These are phyloP conservation scores for Baudoinia panamericana DNA, from an alignment of 495 filamentous ascomycete species.

Conservation along the genomic window DNA sequence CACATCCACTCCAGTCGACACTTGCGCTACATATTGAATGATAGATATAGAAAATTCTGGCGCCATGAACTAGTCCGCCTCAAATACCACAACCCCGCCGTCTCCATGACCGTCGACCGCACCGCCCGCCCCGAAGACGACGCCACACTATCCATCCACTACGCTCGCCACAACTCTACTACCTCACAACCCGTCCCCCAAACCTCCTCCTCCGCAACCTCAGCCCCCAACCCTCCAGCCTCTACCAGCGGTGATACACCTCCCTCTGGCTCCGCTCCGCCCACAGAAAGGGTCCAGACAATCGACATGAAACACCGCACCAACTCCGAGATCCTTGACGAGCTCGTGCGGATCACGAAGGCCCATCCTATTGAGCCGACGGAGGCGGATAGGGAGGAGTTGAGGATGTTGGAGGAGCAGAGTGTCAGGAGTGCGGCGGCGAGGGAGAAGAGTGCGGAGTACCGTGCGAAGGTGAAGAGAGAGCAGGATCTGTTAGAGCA, in stretches of 20 bases:
- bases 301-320: constrained; percentile 53
- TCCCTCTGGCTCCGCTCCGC: constrained; percentile 31
- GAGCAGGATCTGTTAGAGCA: constrained; percentile 38
- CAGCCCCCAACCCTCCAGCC: constrained; percentile 21
- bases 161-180: constrained; percentile 24
- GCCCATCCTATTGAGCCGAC: constrained; percentile 48
- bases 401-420: constrained; percentile 47
- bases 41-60: constrained; percentile 64
- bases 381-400: constrained; percentile 43
- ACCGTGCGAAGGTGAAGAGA: constrained; percentile 48
- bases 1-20: constrained; percentile 7
- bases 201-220: constrained; percentile 25
- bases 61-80: constrained; percentile 64
- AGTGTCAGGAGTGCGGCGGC: constrained; percentile 39
- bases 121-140: constrained; percentile 42
- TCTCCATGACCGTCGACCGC: constrained; percentile 71
- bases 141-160: constrained; percentile 65
- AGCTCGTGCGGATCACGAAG: constrained; percentile 55
- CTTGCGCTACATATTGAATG: neutral
- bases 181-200: too few relatives aligned
- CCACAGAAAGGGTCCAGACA: constrained; percentile 30
- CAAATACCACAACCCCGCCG: constrained; percentile 83
- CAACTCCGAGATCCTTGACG: constrained; percentile 51
- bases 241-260: constrained; percentile 29
- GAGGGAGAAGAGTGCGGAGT: constrained; percentile 45